Conservation (phyloP, 495 filamentous ascomycete species). For the Neurospora sp. region DNA sequence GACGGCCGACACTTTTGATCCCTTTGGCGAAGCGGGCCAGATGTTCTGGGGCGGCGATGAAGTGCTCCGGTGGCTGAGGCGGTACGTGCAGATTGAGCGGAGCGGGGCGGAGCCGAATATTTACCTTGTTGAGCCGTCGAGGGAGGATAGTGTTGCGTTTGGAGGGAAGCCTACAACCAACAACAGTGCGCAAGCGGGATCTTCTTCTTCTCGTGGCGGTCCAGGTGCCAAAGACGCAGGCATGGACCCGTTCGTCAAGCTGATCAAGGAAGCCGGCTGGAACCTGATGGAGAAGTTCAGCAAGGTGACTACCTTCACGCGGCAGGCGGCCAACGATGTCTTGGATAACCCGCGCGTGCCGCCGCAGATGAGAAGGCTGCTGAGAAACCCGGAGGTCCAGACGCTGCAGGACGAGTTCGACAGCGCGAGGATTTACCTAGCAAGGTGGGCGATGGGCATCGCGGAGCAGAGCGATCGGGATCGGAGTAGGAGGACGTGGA, state of each 20-base stretch:
- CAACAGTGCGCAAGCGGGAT: not conserved
- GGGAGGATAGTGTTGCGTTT: constrained; percentile 77
- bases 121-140: constrained; percentile 79
- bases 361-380: constrained; percentile 71
- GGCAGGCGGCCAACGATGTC: constrained; percentile 83
- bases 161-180: constrained; percentile 44
- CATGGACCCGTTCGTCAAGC: constrained; percentile 96
- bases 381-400: constrained; percentile 90
- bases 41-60: constrained; percentile 98
- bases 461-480: constrained; percentile 92
- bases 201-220: constrained; percentile 7
- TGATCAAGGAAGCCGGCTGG: constrained; percentile 92
- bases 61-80: constrained; percentile 79
- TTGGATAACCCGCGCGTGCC: constrained; percentile 82
- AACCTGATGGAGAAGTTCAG: constrained; percentile 89
- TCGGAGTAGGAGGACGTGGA: constrained; percentile 76
- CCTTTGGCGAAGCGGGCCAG: constrained; percentile 71
- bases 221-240: constrained; percentile 43
- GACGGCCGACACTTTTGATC: constrained; percentile 76
- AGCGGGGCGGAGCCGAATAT: constrained; percentile 77
- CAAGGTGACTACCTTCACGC: constrained; percentile 91
- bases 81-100: constrained; percentile 72
- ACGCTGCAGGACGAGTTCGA: constrained; percentile 95
- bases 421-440: constrained; percentile 85
- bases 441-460: constrained; percentile 97